Evolutionary conservation across 2,329 filamentous ascomycete genomes (phyloP).

Genomic region (Curvularia hawaiiensis): DNA sequence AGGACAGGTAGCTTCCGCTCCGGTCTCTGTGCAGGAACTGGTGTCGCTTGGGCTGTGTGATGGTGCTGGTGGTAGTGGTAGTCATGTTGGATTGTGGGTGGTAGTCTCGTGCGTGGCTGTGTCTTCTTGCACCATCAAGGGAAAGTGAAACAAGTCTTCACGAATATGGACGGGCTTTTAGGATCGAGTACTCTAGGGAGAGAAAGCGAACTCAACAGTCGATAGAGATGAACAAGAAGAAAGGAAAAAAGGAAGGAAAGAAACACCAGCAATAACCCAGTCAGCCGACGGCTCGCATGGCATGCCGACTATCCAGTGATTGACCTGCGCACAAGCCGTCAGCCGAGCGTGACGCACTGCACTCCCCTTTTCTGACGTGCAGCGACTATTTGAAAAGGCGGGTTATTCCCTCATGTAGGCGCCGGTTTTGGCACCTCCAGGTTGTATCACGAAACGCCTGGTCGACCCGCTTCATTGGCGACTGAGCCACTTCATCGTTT

Average conservation of each 20-base stretch:
- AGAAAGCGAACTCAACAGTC: neutral
- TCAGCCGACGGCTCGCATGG: slow-evolving; percentile 5
- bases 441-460: slow-evolving; percentile 2
- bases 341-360: slow-evolving; percentile 17
- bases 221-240: neutral
- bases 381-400: neutral
- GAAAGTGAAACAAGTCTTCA: neutral
- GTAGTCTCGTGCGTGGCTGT: neutral
- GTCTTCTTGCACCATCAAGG: neutral
- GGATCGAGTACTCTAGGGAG: neutral
- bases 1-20: slow-evolving; percentile 13
- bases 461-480: slow-evolving; percentile 6
- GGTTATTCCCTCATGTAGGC: slow-evolving; percentile 3
- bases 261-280: slow-evolving; percentile 2
- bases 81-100: slow-evolving; percentile 9
- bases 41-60: slow-evolving; percentile 14
- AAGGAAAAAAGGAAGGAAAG: slow-evolving; percentile 7
- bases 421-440: neutral
- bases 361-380: slow-evolving; percentile 9
- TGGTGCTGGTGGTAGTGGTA: neutral
- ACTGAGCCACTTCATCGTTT: slow-evolving; percentile 14
- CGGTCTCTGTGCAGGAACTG: slow-evolving; percentile 16
- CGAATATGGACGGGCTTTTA: neutral
- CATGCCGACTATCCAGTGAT: slow-evolving; percentile 11
- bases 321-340: slow-evolving; percentile 14